Evolutionary conservation across 257 asterid genomes (phyloP), one percentile per base, ranked within the genome.

Genomic region (Gentiana dahurica): DNA sequence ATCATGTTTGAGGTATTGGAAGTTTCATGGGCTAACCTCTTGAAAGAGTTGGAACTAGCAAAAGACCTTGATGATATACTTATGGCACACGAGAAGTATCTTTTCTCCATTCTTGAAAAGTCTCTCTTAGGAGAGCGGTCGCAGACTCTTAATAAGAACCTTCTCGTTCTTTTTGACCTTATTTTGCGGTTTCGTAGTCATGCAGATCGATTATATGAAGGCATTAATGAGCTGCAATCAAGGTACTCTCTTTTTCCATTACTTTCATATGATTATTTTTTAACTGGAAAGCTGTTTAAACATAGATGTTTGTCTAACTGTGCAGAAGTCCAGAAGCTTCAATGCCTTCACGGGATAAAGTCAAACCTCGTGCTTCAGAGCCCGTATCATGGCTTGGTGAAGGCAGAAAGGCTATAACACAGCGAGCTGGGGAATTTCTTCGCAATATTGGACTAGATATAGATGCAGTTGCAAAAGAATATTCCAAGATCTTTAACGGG

Each of bases 1-100:
- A 88, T 92, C 61, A 92, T 92, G 97, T 92, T 92, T 75, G 97
- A 92, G 71, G 97, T 92, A 56, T 71, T 92, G 89, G 97, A 83
- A 78, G 87, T 83, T 36, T 92, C 99, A 1, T 88, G 99, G 99
- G 78, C 95, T 68, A 79, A 85, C 63, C 78, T 92, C 39, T 78
- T 80, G 38, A 88, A 79, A 74, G 99, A 88, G 79, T 70, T 85
- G 90, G 99, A 92, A 68, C 73, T 76, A 46, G 84, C 97, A 15
- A 84, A 83, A 77, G 97, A 92, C 83, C 94, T 92, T 51, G 97
- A 92, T 70, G 95, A 88, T 71, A 75, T 88, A 67, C 95, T 88
- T 7, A 73, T 77, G 44, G 99, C 97, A 49, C 99, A 88, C 70
- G 95, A 88, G 68, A 92, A 83, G 75, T 92, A 92, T 74, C 81